Evolutionary conservation across 306 rosid genomes (phyloP).

Genomic region (Glycine latifolia): DNA sequence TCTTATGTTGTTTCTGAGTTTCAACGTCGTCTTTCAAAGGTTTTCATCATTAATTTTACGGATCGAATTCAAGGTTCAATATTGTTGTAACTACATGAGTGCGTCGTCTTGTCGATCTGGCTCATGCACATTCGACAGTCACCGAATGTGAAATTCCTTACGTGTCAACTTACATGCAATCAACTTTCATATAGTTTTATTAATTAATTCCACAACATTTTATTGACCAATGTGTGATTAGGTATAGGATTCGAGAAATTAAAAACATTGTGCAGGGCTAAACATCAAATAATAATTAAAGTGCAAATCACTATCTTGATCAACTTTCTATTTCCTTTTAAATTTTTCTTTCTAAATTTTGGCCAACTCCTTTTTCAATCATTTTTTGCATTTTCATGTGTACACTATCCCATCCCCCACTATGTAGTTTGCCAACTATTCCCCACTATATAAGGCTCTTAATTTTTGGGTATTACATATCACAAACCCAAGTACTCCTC

Average conservation of each 20-base stretch:
- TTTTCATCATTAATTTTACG: constrained; percentile 39
- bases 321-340: not conserved
- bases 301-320: constrained; percentile 46
- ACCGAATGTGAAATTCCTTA: constrained; percentile 49
- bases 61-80: not conserved
- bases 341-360: not conserved
- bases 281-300: too few relatives aligned
- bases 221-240: constrained; percentile 43
- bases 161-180: constrained; percentile 54
- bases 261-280: constrained; percentile 3
- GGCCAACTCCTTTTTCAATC: constrained; percentile 35
- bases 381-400: constrained; percentile 40
- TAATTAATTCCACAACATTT: not conserved
- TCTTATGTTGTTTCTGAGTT: constrained; percentile 16
- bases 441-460: constrained; percentile 45
- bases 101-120: constrained; percentile 32
- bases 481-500: not conserved
- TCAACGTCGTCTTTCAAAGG: not conserved
- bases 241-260: constrained; percentile 36
- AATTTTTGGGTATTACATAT: constrained; percentile 17
- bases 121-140: not conserved
- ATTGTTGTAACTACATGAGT: constrained; percentile 8
- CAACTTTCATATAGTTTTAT: constrained; percentile 20
- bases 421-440: constrained; percentile 43
- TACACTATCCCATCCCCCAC: constrained; percentile 32